A percentile compares a stretch with the other conserved stretches of the same genome.
phyloP scores from a whole-genome alignment of 2,329 filamentous ascomycete species.

The Sporothrix dimorphospora region DNA sequence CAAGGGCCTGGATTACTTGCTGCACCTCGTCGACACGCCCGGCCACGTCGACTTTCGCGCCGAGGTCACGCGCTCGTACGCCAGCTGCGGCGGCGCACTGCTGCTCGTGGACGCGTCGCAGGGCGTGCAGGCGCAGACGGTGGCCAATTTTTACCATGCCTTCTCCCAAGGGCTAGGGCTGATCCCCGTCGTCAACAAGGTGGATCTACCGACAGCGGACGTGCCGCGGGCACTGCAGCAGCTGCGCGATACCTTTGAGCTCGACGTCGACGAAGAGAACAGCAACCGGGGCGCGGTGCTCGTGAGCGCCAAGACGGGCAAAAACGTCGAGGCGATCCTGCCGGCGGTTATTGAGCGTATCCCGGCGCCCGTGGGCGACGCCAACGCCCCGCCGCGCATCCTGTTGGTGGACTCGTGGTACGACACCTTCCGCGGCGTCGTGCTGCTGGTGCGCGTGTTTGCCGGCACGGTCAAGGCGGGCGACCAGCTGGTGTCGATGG shows the following conservation, averaged over 20 bases:
- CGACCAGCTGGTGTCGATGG: slow-evolving; percentile 84
- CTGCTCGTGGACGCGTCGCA: slow-evolving; percentile 95
- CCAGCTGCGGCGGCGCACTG: slow-evolving; percentile 89
- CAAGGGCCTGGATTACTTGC: slow-evolving; percentile 81
- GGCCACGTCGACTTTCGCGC: slow-evolving; percentile 98
- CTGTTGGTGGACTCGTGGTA: slow-evolving; percentile 98
- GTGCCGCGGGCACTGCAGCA: slow-evolving; percentile 83
- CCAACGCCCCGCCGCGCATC: slow-evolving; percentile 71
- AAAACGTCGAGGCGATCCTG: slow-evolving; percentile 81
- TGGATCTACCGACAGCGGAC: slow-evolving; percentile 89
- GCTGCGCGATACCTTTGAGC: slow-evolving; percentile 82
- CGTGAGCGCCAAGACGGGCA: slow-evolving; percentile 91
- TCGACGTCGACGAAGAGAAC: slow-evolving; percentile 69
- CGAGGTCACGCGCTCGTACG: slow-evolving; percentile 94
- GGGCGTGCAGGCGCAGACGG: slow-evolving; percentile 95
- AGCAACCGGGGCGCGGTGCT: slow-evolving; percentile 54
- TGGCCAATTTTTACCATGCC: slow-evolving; percentile 97
- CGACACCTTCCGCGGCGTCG: slow-evolving; percentile 91
- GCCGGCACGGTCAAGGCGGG: slow-evolving; percentile 83
- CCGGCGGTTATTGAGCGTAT: slow-evolving; percentile 85
- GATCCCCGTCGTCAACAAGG: slow-evolving; percentile 94
- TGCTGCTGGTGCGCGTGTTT: slow-evolving; percentile 87
- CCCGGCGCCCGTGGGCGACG: slow-evolving; percentile 76
- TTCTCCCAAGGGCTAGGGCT: slow-evolving; percentile 88
- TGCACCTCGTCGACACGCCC: slow-evolving; percentile 95